Evolutionary conservation across 2,329 filamentous ascomycete species (phyloP).

Genomic region (Colletotrichum tofieldiae): DNA sequence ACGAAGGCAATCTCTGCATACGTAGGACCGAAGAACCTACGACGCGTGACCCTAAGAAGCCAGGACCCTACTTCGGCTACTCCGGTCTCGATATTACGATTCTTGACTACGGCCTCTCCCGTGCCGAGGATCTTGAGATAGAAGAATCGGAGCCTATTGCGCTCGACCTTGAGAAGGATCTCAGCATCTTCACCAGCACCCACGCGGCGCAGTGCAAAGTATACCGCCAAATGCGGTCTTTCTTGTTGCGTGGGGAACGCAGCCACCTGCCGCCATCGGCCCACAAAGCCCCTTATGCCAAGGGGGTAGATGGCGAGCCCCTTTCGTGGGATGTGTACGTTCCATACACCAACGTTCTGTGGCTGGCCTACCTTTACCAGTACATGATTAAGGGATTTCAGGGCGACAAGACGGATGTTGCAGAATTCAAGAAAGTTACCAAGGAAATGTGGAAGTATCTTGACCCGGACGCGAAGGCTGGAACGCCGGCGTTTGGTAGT

Average conservation of each 20-base stretch:
- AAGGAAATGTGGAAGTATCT: conserved; percentile 69
- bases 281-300: conserved; percentile 62
- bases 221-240: conserved; percentile 75
- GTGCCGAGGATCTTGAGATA: conserved; percentile 63
- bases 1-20: conserved; percentile 77
- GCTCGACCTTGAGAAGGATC: conserved; percentile 73
- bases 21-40: conserved; percentile 57
- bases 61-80: conserved; percentile 65
- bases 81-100: conserved; percentile 77
- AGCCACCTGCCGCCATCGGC: conserved; percentile 63
- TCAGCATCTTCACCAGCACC: conserved; percentile 72
- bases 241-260: conserved; percentile 67
- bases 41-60: conserved; percentile 50
- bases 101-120: conserved; percentile 76
- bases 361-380: conserved; percentile 74
- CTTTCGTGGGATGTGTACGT: conserved; percentile 70
- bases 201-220: conserved; percentile 73
- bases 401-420: conserved; percentile 63
- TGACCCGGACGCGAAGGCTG: conserved; percentile 64
- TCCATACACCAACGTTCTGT: conserved; percentile 77
- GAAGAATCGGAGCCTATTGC: conserved; percentile 59
- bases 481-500: conserved; percentile 66
- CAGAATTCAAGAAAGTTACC: conserved; percentile 63
- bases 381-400: conserved; percentile 66
- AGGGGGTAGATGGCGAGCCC: conserved; percentile 55